phyloP scores from a whole-genome alignment of 2,329 filamentous ascomycete species.

The Teratosphaeria gauchensis region DNA sequence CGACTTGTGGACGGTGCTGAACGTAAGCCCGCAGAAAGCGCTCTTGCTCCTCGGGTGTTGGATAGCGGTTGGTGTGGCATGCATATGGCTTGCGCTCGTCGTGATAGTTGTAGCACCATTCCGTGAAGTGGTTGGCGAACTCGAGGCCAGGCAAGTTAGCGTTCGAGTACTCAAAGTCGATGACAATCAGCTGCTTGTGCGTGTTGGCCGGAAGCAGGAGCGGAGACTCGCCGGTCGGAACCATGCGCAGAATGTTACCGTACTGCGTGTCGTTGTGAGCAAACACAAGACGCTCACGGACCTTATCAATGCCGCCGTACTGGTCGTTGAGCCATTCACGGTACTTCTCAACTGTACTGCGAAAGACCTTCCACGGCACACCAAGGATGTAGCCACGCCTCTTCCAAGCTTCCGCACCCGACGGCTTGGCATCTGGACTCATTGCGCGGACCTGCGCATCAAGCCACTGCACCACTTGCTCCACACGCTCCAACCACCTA shows the following conservation, averaged over 20 bases:
- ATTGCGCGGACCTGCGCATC: constrained; percentile 49
- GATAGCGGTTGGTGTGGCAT: constrained; percentile 63
- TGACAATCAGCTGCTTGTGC: constrained; percentile 92
- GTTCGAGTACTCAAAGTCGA: constrained; percentile 95
- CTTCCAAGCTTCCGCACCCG: constrained; percentile 50
- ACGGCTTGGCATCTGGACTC: constrained; percentile 32
- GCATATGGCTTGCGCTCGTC: constrained; percentile 50
- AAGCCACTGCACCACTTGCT: constrained; percentile 49
- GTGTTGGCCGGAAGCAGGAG: constrained; percentile 81
- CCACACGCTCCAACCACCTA: constrained; percentile 66
- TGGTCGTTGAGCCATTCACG: constrained; percentile 60
- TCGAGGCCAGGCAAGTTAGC: constrained; percentile 80
- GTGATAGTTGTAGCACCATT: constrained; percentile 98
- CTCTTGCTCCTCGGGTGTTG: constrained; percentile 67
- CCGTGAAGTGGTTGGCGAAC: constrained; percentile 95
- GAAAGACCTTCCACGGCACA: constrained; percentile 71
- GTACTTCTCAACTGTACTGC: constrained; percentile 65
- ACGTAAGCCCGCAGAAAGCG: constrained; percentile 83
- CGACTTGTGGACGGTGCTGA: constrained; percentile 63
- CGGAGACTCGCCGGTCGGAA: constrained; percentile 64
- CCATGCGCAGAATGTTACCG: constrained; percentile 81
- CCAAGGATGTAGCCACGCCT: constrained; percentile 72
- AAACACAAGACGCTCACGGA: constrained; percentile 75
- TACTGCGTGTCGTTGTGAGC: constrained; percentile 99
- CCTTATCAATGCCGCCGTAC: constrained; percentile 56